Evolutionary conservation across 1,284 basidiomycete species (phyloP).

Genomic region (Rhodotorula sp.): DNA sequence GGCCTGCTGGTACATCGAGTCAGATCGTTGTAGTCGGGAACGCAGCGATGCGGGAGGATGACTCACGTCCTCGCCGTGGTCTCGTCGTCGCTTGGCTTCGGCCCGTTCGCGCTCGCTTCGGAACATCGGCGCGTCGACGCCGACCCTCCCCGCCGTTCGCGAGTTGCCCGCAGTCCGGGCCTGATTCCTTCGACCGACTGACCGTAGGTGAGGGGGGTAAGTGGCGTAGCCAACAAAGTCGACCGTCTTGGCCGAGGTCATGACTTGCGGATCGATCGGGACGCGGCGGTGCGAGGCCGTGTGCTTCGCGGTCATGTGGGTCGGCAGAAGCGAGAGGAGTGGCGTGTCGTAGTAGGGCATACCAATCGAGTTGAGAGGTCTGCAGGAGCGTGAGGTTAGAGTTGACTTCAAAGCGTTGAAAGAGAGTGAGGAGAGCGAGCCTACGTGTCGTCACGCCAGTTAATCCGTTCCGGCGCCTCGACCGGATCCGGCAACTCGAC

Average conservation of each 20-base stretch:
- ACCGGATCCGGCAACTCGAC: constrained; percentile 79
- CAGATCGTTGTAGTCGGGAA: background rate
- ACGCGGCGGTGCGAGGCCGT: constrained; percentile 43
- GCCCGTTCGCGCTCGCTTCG: constrained; percentile 66
- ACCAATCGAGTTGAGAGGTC: constrained; percentile 81
- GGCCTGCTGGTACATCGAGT: background rate
- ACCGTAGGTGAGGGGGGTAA: constrained; percentile 68
- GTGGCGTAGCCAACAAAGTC: constrained; percentile 83
- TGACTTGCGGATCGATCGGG: constrained; percentile 69
- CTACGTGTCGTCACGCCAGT: constrained; percentile 79
- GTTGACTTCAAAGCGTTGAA: background rate
- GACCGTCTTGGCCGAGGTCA: constrained; percentile 72
- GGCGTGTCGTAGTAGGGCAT: constrained; percentile 78
- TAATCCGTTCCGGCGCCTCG: constrained; percentile 66
- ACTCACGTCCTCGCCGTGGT: constrained; percentile 24
- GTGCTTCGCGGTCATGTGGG: constrained; percentile 10
- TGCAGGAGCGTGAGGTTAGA: constrained; percentile 9
- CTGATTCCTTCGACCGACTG: constrained; percentile 78
- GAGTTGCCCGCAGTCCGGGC: constrained; percentile 55
- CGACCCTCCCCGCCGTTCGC: constrained; percentile 50
- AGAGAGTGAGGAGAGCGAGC: constrained; percentile 43
- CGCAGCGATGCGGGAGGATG: no score
- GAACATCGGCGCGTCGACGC: constrained; percentile 63
- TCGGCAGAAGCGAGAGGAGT: constrained; percentile 72
- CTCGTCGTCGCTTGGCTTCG: constrained; percentile 31